Evolutionary conservation across 2,329 filamentous ascomycete genomes (phyloP).

Genomic region (Bipolaris zeicola): DNA sequence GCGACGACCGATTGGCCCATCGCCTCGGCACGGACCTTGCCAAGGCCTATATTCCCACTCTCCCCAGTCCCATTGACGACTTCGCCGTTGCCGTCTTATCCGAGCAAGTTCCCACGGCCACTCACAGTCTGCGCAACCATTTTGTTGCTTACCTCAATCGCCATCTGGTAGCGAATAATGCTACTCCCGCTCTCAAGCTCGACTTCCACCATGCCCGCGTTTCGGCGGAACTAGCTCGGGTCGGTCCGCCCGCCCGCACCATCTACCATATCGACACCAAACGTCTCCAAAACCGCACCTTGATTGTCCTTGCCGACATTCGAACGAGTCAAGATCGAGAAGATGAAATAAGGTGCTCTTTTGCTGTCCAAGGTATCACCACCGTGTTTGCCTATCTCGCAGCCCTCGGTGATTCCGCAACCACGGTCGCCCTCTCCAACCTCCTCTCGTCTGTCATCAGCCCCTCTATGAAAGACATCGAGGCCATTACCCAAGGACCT

Average conservation of each 20-base stretch:
- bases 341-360: slow-evolving; percentile 16
- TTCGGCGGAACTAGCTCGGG: slow-evolving; percentile 6
- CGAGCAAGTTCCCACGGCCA: slow-evolving; percentile 29
- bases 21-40: slow-evolving; percentile 34
- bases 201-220: slow-evolving; percentile 18
- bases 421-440: slow-evolving; percentile 13
- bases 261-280: slow-evolving; percentile 26
- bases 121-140: slow-evolving; percentile 28
- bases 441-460: slow-evolving; percentile 24
- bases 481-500: slow-evolving; percentile 18
- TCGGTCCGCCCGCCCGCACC: slow-evolving; percentile 13
- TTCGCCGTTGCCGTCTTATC: slow-evolving; percentile 33
- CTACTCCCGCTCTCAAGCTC: slow-evolving; percentile 26
- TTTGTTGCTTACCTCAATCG: slow-evolving; percentile 33
- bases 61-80: slow-evolving; percentile 21
- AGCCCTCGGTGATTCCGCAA: slow-evolving; percentile 10
- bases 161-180: slow-evolving; percentile 24
- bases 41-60: slow-evolving; percentile 29
- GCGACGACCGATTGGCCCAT: slow-evolving; percentile 32
- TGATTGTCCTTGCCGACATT: slow-evolving; percentile 27
- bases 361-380: slow-evolving; percentile 12
- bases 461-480: slow-evolving; percentile 26
- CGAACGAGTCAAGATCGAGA: slow-evolving; percentile 24
- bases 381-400: slow-evolving; percentile 29
- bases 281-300: slow-evolving; percentile 15